Conservation (phyloP, 2,329 filamentous ascomycete genomes). For the Clonostachys solani region DNA sequence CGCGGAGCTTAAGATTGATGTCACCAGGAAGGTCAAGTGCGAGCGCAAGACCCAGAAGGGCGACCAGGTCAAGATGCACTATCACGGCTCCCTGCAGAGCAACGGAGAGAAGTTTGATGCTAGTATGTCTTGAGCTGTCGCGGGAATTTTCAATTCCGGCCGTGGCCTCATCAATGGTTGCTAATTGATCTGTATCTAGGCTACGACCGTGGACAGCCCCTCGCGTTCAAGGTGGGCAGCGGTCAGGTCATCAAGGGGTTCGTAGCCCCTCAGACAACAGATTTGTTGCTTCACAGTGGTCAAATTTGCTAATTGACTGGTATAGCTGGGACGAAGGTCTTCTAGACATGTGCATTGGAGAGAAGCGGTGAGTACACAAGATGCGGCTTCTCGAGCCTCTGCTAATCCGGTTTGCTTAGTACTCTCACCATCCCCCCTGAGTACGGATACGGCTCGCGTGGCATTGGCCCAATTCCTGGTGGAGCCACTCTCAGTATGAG, state of each 20-base stretch:
- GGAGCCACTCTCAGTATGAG: conserved; percentile 69
- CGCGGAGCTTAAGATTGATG: conserved; percentile 71
- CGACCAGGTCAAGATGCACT: conserved; percentile 83
- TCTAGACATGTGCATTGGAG: conserved; percentile 90
- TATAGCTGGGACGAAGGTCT: conserved; percentile 84
- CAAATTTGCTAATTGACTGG: neutral
- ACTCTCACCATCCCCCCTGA: conserved; percentile 87
- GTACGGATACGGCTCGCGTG: conserved; percentile 74
- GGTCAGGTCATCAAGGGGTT: conserved; percentile 88
- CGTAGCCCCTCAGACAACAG: conserved; percentile 19
- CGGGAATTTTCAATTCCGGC: neutral
- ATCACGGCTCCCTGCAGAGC: conserved; percentile 72
- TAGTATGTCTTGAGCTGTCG: conserved; percentile 33
- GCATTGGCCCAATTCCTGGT: conserved; percentile 77
- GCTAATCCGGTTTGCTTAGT: conserved; percentile 28
- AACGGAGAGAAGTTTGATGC: conserved; percentile 82
- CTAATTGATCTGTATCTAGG: conserved; percentile 21
- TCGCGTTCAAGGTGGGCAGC: conserved; percentile 73
- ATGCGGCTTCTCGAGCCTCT: neutral
- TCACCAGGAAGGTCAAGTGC: conserved; percentile 71
- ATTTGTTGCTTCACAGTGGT: neutral
- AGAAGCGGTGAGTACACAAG: conserved; percentile 59
- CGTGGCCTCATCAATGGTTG: neutral
- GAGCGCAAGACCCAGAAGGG: conserved; percentile 71
- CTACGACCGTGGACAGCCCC: conserved; percentile 73